Percentiles rank a stretch among this genome's conserved stretches.
phyloP scores from a whole-genome alignment of 164 flowering plant species.

The Umbellularia californica region DNA sequence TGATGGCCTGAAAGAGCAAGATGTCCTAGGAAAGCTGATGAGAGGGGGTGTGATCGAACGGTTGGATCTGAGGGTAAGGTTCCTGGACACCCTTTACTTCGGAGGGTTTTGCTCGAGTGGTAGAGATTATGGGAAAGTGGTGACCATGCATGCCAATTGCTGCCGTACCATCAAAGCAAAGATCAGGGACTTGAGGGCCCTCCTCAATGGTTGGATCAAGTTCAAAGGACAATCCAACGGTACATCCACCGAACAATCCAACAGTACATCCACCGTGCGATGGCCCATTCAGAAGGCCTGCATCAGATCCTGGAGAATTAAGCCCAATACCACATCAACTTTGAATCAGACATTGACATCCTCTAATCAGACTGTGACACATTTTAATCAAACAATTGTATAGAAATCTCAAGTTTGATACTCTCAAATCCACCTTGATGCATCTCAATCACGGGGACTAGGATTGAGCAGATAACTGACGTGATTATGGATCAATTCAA shows the following conservation, averaged over 20 bases:
- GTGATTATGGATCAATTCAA: no score
- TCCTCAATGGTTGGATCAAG: slow-evolving; percentile 44
- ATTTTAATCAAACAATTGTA: no score
- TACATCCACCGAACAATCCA: not conserved
- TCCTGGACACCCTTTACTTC: slow-evolving; percentile 44
- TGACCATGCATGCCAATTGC: slow-evolving; percentile 70
- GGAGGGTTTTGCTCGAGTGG: slow-evolving; percentile 61
- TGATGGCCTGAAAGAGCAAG: slow-evolving; percentile 59
- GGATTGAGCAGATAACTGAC: no score
- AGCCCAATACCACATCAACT: not conserved
- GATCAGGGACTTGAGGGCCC: slow-evolving; percentile 33
- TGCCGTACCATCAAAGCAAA: slow-evolving; percentile 60
- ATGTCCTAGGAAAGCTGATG: slow-evolving; percentile 42
- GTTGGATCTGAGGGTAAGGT: slow-evolving; percentile 28
- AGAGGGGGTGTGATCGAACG: slow-evolving; percentile 16
- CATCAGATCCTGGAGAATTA: slow-evolving; percentile 19
- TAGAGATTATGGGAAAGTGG: slow-evolving; percentile 32
- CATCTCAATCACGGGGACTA: no score
- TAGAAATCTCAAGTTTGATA: no score
- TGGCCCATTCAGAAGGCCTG: slow-evolving; percentile 25
- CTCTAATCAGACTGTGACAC: no score
- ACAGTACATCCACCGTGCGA: not conserved
- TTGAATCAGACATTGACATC: no score
- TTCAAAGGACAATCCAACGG: slow-evolving; percentile 16
- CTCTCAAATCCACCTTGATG: no score